These are phyloP conservation scores for Nakazawaea peltata DNA, from an alignment of 805 yeast genomes.

Conservation along the genomic window DNA sequence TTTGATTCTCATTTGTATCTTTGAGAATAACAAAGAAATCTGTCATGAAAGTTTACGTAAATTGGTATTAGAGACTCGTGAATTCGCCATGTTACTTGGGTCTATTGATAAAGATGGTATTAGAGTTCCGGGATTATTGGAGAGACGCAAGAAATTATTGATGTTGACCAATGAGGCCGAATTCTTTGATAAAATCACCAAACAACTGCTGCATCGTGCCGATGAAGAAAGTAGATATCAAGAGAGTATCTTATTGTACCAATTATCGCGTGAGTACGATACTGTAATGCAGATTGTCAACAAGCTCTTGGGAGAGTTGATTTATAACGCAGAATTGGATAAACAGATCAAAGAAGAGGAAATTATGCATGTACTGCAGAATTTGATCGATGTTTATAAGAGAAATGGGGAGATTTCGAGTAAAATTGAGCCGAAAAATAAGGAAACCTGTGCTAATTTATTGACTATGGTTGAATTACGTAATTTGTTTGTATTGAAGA, in stretches of 20 bases:
- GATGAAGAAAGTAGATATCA: conserved; percentile 85
- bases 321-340: conserved; percentile 64
- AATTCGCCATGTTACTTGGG: conserved; percentile 77
- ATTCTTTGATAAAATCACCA: conserved; percentile 66
- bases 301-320: conserved; percentile 67
- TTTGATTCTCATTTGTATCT: conserved; percentile 60
- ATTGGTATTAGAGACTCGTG: conserved; percentile 78
- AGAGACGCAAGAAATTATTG: conserved; percentile 62
- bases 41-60: conserved; percentile 79
- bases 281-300: conserved; percentile 72
- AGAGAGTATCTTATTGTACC: conserved; percentile 81
- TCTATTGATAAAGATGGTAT: conserved; percentile 70
- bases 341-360: conserved; percentile 42
- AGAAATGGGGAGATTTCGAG: conserved; percentile 53
- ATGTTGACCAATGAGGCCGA: conserved; percentile 48
- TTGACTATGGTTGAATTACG: conserved; percentile 64
- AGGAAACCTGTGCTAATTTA: conserved; percentile 58
- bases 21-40: conserved; percentile 27
- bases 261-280: conserved; percentile 80
- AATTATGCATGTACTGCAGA: conserved; percentile 37
- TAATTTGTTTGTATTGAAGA: conserved; percentile 42
- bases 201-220: conserved; percentile 77
- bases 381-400: conserved; percentile 35
- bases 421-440: conserved; percentile 44
- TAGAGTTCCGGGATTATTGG: conserved; percentile 77